A percentile compares a stretch with the other conserved stretches of the same genome.
These are phyloP conservation scores for Coniosporium apollinis DNA, from an alignment of 495 filamentous ascomycete genomes.

Conservation along the genomic window DNA sequence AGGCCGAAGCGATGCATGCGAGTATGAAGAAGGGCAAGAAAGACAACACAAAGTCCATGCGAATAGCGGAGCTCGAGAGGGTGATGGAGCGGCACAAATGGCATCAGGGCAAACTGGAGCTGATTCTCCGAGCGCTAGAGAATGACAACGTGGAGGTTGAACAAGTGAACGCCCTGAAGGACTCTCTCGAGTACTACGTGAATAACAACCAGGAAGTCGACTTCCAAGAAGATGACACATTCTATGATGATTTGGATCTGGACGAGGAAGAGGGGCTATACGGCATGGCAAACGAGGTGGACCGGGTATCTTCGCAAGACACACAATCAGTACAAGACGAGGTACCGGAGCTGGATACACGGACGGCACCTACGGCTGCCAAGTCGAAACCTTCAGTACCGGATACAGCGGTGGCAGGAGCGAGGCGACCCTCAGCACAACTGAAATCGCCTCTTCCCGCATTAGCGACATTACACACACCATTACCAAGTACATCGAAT, in stretches of 20 bases:
- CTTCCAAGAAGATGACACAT: slow-evolving; percentile 78
- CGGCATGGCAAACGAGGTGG: slow-evolving; percentile 66
- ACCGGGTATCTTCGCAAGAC: slow-evolving; percentile 87
- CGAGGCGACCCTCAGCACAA: slow-evolving; percentile 71
- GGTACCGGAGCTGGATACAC: slow-evolving; percentile 40
- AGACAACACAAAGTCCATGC: slow-evolving; percentile 63
- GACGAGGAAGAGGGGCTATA: slow-evolving; percentile 75
- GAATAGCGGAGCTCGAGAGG: slow-evolving; percentile 68
- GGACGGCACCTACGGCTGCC: slow-evolving; percentile 23
- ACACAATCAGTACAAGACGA: slow-evolving; percentile 86
- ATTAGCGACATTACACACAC: slow-evolving; percentile 65
- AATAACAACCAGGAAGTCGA: slow-evolving; percentile 76
- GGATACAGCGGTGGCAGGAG: slow-evolving; percentile 33
- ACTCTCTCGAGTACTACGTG: slow-evolving; percentile 88
- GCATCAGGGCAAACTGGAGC: slow-evolving; percentile 84
- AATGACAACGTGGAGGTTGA: slow-evolving; percentile 80
- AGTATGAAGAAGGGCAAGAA: slow-evolving; percentile 90
- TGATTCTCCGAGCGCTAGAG: slow-evolving; percentile 74
- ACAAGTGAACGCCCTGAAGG: slow-evolving; percentile 72
- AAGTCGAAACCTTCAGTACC: slow-evolving; percentile 32
- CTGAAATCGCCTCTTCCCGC: slow-evolving; percentile 87
- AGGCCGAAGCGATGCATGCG: slow-evolving; percentile 69
- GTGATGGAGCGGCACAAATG: slow-evolving; percentile 88
- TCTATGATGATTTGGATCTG: slow-evolving; percentile 89
- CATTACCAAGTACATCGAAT: slow-evolving; percentile 45